Evolutionary conservation across 805 yeast genomes (phyloP).

Genomic region (Teunomyces panamensis): DNA sequence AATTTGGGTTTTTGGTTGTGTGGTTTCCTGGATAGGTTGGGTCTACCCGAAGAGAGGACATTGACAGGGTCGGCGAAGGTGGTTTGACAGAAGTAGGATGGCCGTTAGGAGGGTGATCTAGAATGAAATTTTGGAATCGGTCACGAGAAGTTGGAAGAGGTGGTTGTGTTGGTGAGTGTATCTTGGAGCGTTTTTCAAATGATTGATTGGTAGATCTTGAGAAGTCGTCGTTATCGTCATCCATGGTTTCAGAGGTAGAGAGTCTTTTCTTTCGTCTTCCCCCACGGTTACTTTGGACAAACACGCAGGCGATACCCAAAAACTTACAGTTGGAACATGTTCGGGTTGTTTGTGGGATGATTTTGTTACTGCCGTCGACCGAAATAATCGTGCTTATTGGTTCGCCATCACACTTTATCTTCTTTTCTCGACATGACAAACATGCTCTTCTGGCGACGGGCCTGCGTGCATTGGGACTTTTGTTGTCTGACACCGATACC

Average conservation of each 20-base stretch:
- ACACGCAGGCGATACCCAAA: slow-evolving; percentile 49
- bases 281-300: slow-evolving; percentile 56
- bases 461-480: slow-evolving; percentile 4
- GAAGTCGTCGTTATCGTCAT: background rate
- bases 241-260: slow-evolving; percentile 1
- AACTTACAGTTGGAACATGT: slow-evolving; percentile 50
- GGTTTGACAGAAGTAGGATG: background rate
- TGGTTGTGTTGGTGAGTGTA: background rate
- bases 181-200: background rate
- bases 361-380: slow-evolving; percentile 18
- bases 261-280: slow-evolving; percentile 44
- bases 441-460: slow-evolving; percentile 45
- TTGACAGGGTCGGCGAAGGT: background rate
- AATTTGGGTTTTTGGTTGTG: background rate
- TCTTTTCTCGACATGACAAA: slow-evolving; percentile 60
- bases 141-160: background rate
- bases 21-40: background rate
- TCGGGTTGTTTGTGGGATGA: slow-evolving; percentile 6
- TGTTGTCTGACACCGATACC: background rate
- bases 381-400: slow-evolving; percentile 15
- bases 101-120: background rate
- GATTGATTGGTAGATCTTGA: background rate
- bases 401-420: slow-evolving; percentile 67
- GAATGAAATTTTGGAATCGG: slow-evolving; percentile 1
- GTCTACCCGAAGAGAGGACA: background rate